Percentiles rank a stretch among this genome's conserved stretches.
Conservation (phyloP, 495 filamentous ascomycete genomes). For the Penicillium parvum region DNA sequence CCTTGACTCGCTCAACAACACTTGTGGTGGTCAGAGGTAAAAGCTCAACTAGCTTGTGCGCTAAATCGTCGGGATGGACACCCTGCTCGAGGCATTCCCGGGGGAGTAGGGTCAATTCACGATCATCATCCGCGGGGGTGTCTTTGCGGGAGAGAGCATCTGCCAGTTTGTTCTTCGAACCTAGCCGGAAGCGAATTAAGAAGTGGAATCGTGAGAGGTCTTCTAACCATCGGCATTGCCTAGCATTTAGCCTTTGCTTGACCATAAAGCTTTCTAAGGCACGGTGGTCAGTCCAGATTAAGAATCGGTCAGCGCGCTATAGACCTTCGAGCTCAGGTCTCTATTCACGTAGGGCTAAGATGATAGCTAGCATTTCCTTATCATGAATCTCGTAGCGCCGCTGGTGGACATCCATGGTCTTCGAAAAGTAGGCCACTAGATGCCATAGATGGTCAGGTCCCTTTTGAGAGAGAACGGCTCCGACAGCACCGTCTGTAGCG, state of each 20-base stretch:
- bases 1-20: neutral
- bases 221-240: slow-evolving; percentile 15
- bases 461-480: slow-evolving; percentile 11
- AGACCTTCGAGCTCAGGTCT: slow-evolving; percentile 13
- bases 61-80: neutral
- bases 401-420: slow-evolving; percentile 14
- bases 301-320: neutral
- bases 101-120: neutral
- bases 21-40: neutral
- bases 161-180: slow-evolving; percentile 5
- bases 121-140: neutral
- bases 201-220: slow-evolving; percentile 24
- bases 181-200: slow-evolving; percentile 20
- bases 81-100: neutral
- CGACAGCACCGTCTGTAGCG: slow-evolving; percentile 10
- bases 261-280: neutral
- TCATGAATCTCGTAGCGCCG: slow-evolving; percentile 30
- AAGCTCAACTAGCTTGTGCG: neutral
- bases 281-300: slow-evolving; percentile 11
- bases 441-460: slow-evolving; percentile 3
- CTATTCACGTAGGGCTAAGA: slow-evolving; percentile 9
- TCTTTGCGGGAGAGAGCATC: neutral
- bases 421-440: slow-evolving; percentile 23
- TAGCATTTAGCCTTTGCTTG: neutral
- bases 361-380: slow-evolving; percentile 22